A percentile compares a stretch with the other conserved stretches of the same genome.
Conservation (phyloP, 805 yeast species). For the Ogataea pignaliae region DNA sequence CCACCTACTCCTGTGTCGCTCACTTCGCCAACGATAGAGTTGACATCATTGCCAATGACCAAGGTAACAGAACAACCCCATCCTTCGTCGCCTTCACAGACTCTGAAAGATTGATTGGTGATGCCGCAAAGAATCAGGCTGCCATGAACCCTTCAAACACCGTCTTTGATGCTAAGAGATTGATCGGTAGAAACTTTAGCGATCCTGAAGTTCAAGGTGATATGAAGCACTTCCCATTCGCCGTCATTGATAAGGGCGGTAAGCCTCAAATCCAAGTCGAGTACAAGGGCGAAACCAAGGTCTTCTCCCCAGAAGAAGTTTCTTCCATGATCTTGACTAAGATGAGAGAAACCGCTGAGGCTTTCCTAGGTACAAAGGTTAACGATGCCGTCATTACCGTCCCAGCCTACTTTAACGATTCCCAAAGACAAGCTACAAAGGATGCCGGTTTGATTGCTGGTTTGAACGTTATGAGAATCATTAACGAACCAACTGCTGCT, state of each 20-base stretch:
- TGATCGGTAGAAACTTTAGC: constrained; percentile 67
- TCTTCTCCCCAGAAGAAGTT: constrained; percentile 91
- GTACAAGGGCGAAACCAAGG: constrained; percentile 79
- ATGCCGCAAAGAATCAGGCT: constrained; percentile 76
- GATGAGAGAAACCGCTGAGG: constrained; percentile 98
- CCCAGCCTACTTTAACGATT: constrained; percentile 87
- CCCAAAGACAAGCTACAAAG: constrained; percentile 92
- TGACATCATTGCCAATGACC: constrained; percentile 95
- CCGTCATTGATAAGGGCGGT: constrained; percentile 65
- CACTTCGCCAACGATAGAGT: constrained; percentile 87
- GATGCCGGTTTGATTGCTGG: constrained; percentile 98
- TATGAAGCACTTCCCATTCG: constrained; percentile 63
- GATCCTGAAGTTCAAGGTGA: constrained; percentile 72
- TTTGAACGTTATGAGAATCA: constrained; percentile 82
- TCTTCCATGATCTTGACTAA: constrained; percentile 83
- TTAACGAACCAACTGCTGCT: constrained; percentile 90
- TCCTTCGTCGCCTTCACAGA: constrained; percentile 94
- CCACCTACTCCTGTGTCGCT: constrained; percentile 93
- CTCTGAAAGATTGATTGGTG: constrained; percentile 86
- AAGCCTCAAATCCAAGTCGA: constrained; percentile 84
- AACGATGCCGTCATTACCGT: constrained; percentile 89
- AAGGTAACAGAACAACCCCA: constrained; percentile 97
- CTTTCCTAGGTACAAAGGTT: constrained; percentile 80
- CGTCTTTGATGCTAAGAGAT: constrained; percentile 75
- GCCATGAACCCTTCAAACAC: constrained; percentile 72